Evolutionary conservation across 495 filamentous ascomycete species (phyloP).

Genomic region (Xylaria flabelliformis): DNA sequence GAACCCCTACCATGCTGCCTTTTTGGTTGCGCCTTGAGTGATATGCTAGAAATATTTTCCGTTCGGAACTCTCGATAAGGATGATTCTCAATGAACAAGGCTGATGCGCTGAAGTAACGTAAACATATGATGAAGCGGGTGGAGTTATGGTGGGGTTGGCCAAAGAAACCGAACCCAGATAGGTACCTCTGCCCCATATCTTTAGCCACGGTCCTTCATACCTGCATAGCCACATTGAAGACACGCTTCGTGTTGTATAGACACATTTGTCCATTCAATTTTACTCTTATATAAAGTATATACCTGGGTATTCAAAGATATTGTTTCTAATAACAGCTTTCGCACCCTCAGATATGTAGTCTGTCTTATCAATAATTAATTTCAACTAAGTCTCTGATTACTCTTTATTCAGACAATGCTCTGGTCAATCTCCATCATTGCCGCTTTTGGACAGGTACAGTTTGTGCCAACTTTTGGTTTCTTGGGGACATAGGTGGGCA

Average conservation of each 20-base stretch:
- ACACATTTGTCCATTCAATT: not conserved
- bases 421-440: not conserved
- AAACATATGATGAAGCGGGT: not conserved
- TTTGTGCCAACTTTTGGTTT: not conserved
- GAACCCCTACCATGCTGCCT: constrained; percentile 25
- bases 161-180: not conserved
- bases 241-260: too few species aligned
- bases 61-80: not conserved
- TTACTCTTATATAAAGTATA: too few species aligned
- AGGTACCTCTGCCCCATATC: constrained; percentile 7
- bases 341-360: not conserved
- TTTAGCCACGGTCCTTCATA: not conserved
- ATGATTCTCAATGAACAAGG: constrained; percentile 8
- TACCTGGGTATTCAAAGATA: too few species aligned
- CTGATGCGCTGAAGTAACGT: constrained; percentile 1
- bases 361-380: too few species aligned
- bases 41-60: constrained; percentile 19
- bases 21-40: constrained; percentile 11
- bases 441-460: not conserved
- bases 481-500: not conserved
- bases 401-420: not conserved
- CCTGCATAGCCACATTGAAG: not conserved
- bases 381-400: not conserved
- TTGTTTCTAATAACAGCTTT: not conserved
- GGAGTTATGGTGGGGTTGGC: not conserved